Conservation (phyloP, 2,329 filamentous ascomycete species). For the Leptographium lundbergii region DNA sequence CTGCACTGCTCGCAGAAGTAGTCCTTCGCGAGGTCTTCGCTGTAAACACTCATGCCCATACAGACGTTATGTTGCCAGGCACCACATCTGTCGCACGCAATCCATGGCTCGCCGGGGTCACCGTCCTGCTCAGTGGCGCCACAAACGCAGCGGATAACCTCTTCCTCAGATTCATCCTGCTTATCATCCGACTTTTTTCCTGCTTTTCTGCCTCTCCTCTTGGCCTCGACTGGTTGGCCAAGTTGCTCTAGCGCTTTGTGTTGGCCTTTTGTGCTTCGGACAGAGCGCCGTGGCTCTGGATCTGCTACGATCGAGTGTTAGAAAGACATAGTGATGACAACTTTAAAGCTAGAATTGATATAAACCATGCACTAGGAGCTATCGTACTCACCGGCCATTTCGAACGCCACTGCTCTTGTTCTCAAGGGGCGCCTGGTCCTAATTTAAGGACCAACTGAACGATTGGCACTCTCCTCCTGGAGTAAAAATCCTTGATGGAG, state of each 20-base stretch:
- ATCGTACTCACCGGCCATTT: conserved; percentile 9
- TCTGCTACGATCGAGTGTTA: conserved; percentile 22
- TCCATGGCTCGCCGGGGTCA: conserved; percentile 82
- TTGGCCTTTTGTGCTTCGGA: conserved; percentile 91
- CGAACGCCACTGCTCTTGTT: neutral
- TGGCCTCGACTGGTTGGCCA: conserved; percentile 44
- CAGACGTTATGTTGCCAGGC: conserved; percentile 98
- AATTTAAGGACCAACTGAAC: neutral
- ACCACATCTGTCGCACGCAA: conserved; percentile 82
- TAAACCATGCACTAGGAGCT: neutral
- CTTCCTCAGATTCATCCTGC: conserved; percentile 42
- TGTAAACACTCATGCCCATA: conserved; percentile 70
- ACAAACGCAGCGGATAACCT: conserved; percentile 87
- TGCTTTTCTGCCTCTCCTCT: conserved; percentile 33
- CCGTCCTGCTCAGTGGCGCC: conserved; percentile 77
- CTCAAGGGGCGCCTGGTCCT: neutral
- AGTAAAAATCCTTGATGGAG: neutral
- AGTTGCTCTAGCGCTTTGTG: conserved; percentile 80
- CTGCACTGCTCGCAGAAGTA: conserved; percentile 91
- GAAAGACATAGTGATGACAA: neutral
- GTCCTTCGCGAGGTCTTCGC: conserved; percentile 64
- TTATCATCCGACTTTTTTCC: conserved; percentile 51
- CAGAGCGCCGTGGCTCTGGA: conserved; percentile 78
- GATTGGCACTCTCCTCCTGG: neutral
- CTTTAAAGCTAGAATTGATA: neutral